These are phyloP conservation scores for Cryptococcus sp. DNA, from an alignment of 1,284 basidiomycete genomes.

Conservation along the genomic window DNA sequence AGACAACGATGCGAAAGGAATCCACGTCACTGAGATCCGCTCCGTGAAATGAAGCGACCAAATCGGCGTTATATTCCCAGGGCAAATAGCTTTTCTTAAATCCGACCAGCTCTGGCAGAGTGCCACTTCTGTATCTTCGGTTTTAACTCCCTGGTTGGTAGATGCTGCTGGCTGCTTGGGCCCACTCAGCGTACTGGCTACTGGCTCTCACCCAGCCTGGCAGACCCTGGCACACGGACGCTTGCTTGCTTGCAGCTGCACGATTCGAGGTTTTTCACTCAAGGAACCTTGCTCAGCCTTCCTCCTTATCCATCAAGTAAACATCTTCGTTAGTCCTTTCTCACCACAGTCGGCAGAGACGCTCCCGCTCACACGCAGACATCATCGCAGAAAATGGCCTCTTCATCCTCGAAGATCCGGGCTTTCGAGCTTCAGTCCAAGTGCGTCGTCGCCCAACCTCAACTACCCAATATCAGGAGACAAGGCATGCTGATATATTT, in stretches of 20 bases:
- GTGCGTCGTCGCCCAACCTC: conserved; percentile 58
- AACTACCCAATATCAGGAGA: background rate
- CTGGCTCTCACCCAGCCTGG: background rate
- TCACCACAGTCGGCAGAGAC: background rate
- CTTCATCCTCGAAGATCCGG: conserved; percentile 67
- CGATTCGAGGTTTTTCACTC: too few species aligned
- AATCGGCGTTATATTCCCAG: background rate
- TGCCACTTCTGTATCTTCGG: conserved; percentile 2
- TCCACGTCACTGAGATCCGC: too few species aligned
- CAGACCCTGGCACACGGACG: background rate
- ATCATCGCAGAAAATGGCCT: conserved; percentile 39
- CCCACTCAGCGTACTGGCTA: too few species aligned
- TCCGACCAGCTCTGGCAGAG: conserved; percentile 4
- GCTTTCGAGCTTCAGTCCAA: conserved; percentile 98
- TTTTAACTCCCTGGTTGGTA: background rate
- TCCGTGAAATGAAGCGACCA: too few species aligned
- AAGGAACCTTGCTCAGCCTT: background rate
- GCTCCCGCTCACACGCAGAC: conserved; percentile 2
- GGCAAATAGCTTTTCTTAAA: conserved; percentile 9
- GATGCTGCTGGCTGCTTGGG: background rate
- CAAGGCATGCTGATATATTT: conserved; percentile 22
- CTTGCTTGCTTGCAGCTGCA: too few species aligned
- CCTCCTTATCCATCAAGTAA: conserved; percentile 26
- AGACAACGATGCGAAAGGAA: too few species aligned
- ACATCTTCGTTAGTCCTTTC: conserved; percentile 58